Evolutionary conservation across 2,329 filamentous ascomycete species (phyloP).

Genomic region (Fusarium coffeatum): DNA sequence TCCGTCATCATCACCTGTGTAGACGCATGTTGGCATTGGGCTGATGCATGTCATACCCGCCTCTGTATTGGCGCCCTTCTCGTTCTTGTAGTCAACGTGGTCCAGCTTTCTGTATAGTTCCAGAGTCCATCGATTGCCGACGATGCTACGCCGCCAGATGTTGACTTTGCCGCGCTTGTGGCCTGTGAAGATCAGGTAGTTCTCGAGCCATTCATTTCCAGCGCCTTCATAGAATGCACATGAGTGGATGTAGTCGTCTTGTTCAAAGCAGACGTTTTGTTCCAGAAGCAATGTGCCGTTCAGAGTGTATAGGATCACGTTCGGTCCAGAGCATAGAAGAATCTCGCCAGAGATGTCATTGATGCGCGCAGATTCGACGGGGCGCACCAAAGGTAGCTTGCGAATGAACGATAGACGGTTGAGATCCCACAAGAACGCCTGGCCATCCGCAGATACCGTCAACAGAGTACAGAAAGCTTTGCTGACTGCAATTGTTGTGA

Average conservation of each 20-base stretch:
- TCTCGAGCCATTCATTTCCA: conserved; percentile 91
- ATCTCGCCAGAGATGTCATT: conserved; percentile 94
- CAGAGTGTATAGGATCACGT: conserved; percentile 83
- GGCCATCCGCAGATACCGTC: conserved; percentile 83
- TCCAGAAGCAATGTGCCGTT: conserved; percentile 87
- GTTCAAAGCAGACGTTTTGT: conserved; percentile 77
- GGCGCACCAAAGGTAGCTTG: conserved; percentile 70
- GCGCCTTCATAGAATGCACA: conserved; percentile 94
- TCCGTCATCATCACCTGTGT: conserved; percentile 94
- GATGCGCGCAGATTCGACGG: conserved; percentile 80
- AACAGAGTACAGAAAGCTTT: conserved; percentile 90
- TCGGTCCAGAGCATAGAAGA: conserved; percentile 80
- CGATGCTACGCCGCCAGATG: conserved; percentile 71
- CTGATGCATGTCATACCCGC: conserved; percentile 87
- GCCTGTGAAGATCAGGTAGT: conserved; percentile 87
- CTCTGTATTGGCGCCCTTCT: conserved; percentile 66
- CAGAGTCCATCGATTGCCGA: conserved; percentile 75
- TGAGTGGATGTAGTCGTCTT: conserved; percentile 81
- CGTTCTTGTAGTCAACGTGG: conserved; percentile 76
- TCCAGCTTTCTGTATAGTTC: conserved; percentile 85
- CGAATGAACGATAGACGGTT: conserved; percentile 90
- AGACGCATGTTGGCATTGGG: conserved; percentile 84
- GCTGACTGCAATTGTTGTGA: conserved; percentile 85
- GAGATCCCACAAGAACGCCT: conserved; percentile 91
- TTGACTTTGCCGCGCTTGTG: conserved; percentile 88